phyloP scores from a whole-genome alignment of 1,139 yeast species.

The Starmera stellimalicola region DNA sequence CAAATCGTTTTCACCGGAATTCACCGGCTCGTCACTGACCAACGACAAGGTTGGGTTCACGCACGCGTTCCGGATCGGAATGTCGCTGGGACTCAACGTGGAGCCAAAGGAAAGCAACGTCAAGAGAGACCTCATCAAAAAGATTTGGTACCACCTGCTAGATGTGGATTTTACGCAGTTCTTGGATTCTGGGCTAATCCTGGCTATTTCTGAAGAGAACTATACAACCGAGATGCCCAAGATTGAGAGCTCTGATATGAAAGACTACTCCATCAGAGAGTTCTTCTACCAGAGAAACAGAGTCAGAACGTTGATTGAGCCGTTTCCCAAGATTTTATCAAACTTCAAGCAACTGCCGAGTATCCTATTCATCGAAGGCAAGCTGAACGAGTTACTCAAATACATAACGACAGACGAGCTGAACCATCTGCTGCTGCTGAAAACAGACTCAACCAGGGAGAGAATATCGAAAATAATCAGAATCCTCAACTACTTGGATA shows the following conservation, averaged over 20 bases:
- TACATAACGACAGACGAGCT: not conserved
- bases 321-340: not conserved
- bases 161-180: not conserved
- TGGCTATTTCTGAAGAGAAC: not conserved
- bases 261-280: not conserved
- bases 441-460: not conserved
- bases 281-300: not conserved
- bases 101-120: not conserved
- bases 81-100: not conserved
- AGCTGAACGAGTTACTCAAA: not conserved
- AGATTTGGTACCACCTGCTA: not conserved
- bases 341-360: not conserved
- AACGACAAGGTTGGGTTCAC: not conserved
- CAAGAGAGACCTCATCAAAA: not conserved
- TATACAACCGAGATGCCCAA: not conserved
- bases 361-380: not conserved
- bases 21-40: not conserved
- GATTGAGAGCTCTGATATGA: too few relatives aligned
- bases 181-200: not conserved
- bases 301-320: not conserved
- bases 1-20: not conserved
- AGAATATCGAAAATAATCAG: not conserved
- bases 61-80: not conserved
- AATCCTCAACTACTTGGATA: not conserved
- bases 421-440: not conserved